Evolutionary conservation across 495 filamentous ascomycete genomes (phyloP).

Genomic region (Hypoxylon rickii): DNA sequence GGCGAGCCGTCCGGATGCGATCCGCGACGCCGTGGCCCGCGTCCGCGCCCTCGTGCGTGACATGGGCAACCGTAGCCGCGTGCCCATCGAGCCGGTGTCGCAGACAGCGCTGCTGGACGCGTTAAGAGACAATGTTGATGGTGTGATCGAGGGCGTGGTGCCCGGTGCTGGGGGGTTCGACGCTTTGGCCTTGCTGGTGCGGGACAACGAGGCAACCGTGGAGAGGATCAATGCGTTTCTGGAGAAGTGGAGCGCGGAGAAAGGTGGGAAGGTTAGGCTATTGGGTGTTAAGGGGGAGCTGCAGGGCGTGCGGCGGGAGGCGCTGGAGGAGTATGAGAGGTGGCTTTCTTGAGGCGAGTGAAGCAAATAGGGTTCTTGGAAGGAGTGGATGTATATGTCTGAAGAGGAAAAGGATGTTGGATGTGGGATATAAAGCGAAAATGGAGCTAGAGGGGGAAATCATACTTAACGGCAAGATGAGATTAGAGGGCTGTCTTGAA

Average conservation of each 20-base stretch:
- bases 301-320: slow-evolving; percentile 77
- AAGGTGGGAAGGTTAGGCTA: slow-evolving; percentile 73
- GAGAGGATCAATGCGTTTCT: slow-evolving; percentile 65
- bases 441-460: neutral
- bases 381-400: neutral
- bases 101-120: slow-evolving; percentile 86
- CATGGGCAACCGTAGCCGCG: slow-evolving; percentile 73
- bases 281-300: slow-evolving; percentile 85
- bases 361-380: neutral
- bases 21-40: slow-evolving; percentile 41
- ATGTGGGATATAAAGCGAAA: too few species aligned
- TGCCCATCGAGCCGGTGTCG: slow-evolving; percentile 88
- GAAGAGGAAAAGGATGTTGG: neutral
- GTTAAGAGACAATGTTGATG: slow-evolving; percentile 64
- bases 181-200: slow-evolving; percentile 80
- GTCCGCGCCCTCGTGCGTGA: slow-evolving; percentile 64
- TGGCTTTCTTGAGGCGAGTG: slow-evolving; percentile 54
- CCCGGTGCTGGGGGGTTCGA: slow-evolving; percentile 95
- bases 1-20: slow-evolving; percentile 41
- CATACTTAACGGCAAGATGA: too few species aligned
- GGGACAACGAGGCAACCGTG: slow-evolving; percentile 71
- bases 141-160: slow-evolving; percentile 89
- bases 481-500: too few species aligned
- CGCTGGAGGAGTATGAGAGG: slow-evolving; percentile 60
- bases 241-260: slow-evolving; percentile 65